Base-by-base conservation (phyloP, 495 filamentous ascomycete genomes). In the Penicillium silybi region DNA sequence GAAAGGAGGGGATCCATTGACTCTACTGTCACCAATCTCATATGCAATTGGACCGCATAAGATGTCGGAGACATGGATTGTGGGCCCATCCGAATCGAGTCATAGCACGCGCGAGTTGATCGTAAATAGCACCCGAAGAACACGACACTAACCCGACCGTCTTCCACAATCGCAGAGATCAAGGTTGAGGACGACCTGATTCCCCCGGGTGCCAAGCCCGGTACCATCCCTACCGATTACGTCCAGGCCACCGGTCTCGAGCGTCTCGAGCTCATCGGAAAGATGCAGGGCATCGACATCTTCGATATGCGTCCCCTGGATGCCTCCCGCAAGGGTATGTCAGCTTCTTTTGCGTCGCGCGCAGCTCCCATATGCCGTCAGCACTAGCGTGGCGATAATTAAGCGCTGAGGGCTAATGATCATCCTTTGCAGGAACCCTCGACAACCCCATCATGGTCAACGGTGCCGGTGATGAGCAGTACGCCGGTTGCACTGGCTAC, bases 231-330 rank as follows among this genome's bases (percentile, higher is more conserved):
- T 53, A 90, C 88, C 76, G 93, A 99, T 72, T 66, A 92, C 67
- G 88, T 96, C 64, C 93, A 99, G 71, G 77, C 92, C 40, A 97
- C 93, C 57, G 93, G 93, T 83, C 80, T 99, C 45, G 93, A 99
- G 80, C 92, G 93, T 76, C 83, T 99, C 63, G 93, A 99, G 73
- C 92, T 99, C 62, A 77, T 97, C 73, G 93, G 93, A 72, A 99
- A 99, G 83, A 96, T 97, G 86, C 88, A 97, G 79, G 90, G 93
- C 59, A 79, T 99, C 56, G 93, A 99, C 71, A 79, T 97, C 66
- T 99, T 97, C 75, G 95, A 99, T 73, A 96, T 96, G 92, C 86
- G 84, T 73, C 95, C 93, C 40, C 80, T 99, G 56, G 92, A 96
- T 76, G 81, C 93, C 32, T 92, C 87, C 58, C 83, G 93, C 53